These are phyloP conservation scores for Coffea canephora DNA, from an alignment of 257 asterid species.

Conservation along the genomic window DNA sequence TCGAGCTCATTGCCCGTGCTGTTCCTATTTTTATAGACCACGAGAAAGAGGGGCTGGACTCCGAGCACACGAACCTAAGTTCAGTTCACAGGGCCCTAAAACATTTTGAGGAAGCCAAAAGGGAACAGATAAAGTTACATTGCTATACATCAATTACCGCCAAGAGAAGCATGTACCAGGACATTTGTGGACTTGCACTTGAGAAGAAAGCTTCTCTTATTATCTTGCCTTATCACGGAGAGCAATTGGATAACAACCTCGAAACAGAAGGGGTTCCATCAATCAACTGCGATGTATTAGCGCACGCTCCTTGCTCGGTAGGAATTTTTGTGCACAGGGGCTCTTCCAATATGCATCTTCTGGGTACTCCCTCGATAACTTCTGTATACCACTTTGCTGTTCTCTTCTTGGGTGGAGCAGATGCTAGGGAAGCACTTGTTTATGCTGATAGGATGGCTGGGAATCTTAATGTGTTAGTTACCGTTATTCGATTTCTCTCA, in stretches of 20 bases:
- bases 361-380: slow-evolving; percentile 10
- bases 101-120: slow-evolving; percentile 41
- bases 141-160: slow-evolving; percentile 52
- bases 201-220: slow-evolving; percentile 52
- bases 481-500: slow-evolving; percentile 59
- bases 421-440: slow-evolving; percentile 73
- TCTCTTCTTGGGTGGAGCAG: slow-evolving; percentile 78
- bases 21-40: slow-evolving; percentile 62
- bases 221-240: slow-evolving; percentile 42
- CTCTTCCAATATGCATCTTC: slow-evolving; percentile 12
- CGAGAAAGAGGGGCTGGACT: slow-evolving; percentile 24
- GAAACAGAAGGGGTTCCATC: slow-evolving; percentile 19
- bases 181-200: slow-evolving; percentile 71
- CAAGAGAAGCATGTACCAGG: slow-evolving; percentile 62
- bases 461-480: slow-evolving; percentile 38
- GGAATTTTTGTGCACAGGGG: slow-evolving; percentile 51
- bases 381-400: slow-evolving; percentile 40
- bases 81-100: slow-evolving; percentile 49
- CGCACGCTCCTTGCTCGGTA: slow-evolving; percentile 78
- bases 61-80: slow-evolving; percentile 16
- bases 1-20: slow-evolving; percentile 65
- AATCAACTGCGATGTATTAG: slow-evolving; percentile 43
- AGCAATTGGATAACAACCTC: slow-evolving; percentile 7
- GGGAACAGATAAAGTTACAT: slow-evolving; percentile 35
- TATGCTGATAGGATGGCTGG: slow-evolving; percentile 58